Evolutionary conservation across 202 grass and related monocot genomes (phyloP).

Genomic region (Eragrostis tef): DNA sequence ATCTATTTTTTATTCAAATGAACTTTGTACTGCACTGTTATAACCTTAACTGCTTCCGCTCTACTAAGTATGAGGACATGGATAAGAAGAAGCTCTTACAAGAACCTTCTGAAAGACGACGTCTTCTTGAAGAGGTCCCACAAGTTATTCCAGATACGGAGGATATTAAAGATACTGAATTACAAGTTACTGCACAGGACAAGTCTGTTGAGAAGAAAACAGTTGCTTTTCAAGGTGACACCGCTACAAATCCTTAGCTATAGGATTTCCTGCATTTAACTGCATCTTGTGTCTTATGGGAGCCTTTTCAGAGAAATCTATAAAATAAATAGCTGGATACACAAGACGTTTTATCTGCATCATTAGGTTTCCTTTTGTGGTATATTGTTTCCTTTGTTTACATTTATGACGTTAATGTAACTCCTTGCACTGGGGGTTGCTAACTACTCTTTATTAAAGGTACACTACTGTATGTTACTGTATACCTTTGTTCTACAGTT

Average conservation of each 20-base stretch:
- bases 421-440: slow-evolving; percentile 8
- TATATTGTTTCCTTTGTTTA: slow-evolving; percentile 4
- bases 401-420: slow-evolving; percentile 9
- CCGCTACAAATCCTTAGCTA: not conserved
- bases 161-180: slow-evolving; percentile 45
- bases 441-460: not conserved
- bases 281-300: not conserved
- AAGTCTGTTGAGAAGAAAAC: slow-evolving; percentile 47
- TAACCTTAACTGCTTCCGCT: slow-evolving; percentile 70
- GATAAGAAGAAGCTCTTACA: slow-evolving; percentile 63
- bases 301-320: slow-evolving; percentile 4
- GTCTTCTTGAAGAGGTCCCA: slow-evolving; percentile 77
- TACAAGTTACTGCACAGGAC: slow-evolving; percentile 35
- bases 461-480: too few species aligned
- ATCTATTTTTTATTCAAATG: slow-evolving; percentile 8
- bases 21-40: slow-evolving; percentile 36
- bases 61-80: slow-evolving; percentile 61
- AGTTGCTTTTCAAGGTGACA: slow-evolving; percentile 43
- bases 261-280: slow-evolving; percentile 3
- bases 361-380: slow-evolving; percentile 12
- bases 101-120: slow-evolving; percentile 63
- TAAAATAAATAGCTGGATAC: slow-evolving; percentile 11
- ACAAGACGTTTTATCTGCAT: slow-evolving; percentile 12
- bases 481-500: too few species aligned
- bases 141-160: slow-evolving; percentile 68